Percentiles rank a stretch among this genome's conserved stretches.
Conservation (phyloP, 1,284 basidiomycete genomes). For the Cryptococcus maquisensis region DNA sequence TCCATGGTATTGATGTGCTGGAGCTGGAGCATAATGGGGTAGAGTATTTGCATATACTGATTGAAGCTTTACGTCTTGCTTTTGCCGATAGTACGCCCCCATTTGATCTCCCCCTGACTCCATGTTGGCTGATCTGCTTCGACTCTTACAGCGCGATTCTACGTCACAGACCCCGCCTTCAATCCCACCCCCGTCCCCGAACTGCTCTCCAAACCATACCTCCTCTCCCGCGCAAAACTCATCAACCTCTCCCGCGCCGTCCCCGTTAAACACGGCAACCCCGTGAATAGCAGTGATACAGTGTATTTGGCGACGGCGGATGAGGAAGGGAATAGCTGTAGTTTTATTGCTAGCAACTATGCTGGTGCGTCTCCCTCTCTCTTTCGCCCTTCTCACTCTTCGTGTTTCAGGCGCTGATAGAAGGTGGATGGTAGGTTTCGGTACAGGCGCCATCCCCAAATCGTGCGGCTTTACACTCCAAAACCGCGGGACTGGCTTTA, state of each 20-base stretch:
- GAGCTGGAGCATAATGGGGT: slow-evolving; percentile 82
- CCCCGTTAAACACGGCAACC: slow-evolving; percentile 59
- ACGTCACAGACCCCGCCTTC: slow-evolving; percentile 79
- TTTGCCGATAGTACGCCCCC: slow-evolving; percentile 26
- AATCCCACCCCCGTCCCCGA: slow-evolving; percentile 68
- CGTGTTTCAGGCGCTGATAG: slow-evolving; percentile 17
- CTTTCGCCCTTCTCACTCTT: background rate
- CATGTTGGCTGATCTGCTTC: background rate
- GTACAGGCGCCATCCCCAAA: slow-evolving; percentile 70
- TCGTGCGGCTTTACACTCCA: slow-evolving; percentile 95
- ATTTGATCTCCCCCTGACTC: background rate
- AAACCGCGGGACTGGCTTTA: slow-evolving; percentile 84
- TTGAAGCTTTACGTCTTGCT: slow-evolving; percentile 57
- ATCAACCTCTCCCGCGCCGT: slow-evolving; percentile 68
- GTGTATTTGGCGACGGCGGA: slow-evolving; percentile 88
- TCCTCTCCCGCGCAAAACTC: slow-evolving; percentile 70
- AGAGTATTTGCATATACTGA: slow-evolving; percentile 80
- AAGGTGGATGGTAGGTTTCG: slow-evolving; percentile 52
- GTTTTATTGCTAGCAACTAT: slow-evolving; percentile 85
- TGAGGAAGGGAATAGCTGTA: slow-evolving; percentile 88
- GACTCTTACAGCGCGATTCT: slow-evolving; percentile 62
- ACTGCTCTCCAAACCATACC: slow-evolving; percentile 78
- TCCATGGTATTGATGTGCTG: slow-evolving; percentile 64
- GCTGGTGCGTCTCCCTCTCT: slow-evolving; percentile 54
- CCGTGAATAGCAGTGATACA: slow-evolving; percentile 69